These are phyloP conservation scores for Albugo candida DNA, from an alignment of 352 stramenopile genomes.

Conservation along the genomic window DNA sequence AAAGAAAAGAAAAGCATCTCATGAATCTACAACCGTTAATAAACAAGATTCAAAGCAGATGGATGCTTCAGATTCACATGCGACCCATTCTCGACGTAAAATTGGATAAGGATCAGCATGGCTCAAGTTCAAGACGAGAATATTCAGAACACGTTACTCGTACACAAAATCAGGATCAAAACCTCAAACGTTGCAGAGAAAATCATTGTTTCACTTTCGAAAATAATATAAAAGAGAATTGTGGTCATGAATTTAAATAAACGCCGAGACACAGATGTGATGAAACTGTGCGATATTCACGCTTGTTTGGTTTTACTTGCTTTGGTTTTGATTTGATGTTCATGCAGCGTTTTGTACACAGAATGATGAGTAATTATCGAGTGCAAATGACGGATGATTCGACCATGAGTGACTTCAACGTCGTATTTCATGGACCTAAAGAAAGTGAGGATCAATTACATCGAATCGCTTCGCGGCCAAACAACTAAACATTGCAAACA, in stretches of 20 bases:
- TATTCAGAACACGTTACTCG: no score
- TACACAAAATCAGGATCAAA: slow-evolving; percentile 3
- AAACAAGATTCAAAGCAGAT: no score
- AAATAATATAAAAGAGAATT: no score
- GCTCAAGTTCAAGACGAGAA: no score
- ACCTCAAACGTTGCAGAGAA: slow-evolving; percentile 2
- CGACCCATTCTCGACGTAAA: background rate
- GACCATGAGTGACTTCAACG: slow-evolving; percentile 62
- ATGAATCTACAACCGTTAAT: background rate
- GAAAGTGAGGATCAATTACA: slow-evolving; percentile 30
- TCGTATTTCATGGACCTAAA: slow-evolving; percentile 73
- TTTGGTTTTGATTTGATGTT: background rate
- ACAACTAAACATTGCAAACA: slow-evolving; percentile 9
- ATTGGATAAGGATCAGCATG: background rate
- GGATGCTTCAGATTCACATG: background rate
- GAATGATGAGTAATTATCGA: slow-evolving; percentile 84
- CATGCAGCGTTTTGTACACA: slow-evolving; percentile 9
- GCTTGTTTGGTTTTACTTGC: slow-evolving; percentile 1
- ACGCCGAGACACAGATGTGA: slow-evolving; percentile 75
- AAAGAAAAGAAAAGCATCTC: background rate
- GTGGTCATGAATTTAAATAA: slow-evolving; percentile 19
- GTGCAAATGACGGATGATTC: slow-evolving; percentile 67
- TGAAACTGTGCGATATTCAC: slow-evolving; percentile 58
- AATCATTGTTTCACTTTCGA: no score
- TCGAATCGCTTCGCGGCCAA: slow-evolving; percentile 1